Conservation (phyloP, 768 basidiomycete species). For the Boletus tylopilopsis region DNA sequence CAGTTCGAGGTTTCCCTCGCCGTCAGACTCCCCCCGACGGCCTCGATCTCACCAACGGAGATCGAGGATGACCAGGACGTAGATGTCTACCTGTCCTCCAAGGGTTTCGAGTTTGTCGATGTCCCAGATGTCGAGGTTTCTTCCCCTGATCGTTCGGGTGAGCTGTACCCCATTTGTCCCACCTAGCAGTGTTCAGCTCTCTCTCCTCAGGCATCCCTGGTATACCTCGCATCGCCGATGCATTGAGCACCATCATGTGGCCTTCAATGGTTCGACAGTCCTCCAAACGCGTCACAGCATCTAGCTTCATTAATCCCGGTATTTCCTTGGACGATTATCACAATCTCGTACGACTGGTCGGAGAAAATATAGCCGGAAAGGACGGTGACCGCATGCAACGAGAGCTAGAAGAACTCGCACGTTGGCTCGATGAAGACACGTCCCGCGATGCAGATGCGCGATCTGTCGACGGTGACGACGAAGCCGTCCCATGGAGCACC, state of each 20-base stretch:
- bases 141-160: constrained; percentile 17
- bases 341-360: constrained; percentile 20
- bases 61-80: constrained; percentile 50
- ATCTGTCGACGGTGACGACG: constrained; percentile 16
- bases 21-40: constrained; percentile 44
- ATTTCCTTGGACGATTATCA: constrained; percentile 18
- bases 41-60: constrained; percentile 19
- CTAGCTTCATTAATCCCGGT: background rate
- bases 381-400: constrained; percentile 36
- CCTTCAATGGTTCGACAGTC: constrained; percentile 55
- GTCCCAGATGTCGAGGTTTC: constrained; percentile 9
- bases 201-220: constrained; percentile 42
- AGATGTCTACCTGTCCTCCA: constrained; percentile 62
- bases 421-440: constrained; percentile 55
- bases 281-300: background rate
- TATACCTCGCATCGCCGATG: constrained; percentile 69
- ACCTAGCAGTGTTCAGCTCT: background rate
- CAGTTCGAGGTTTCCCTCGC: constrained; percentile 74
- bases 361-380: constrained; percentile 20
- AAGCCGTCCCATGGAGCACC: constrained; percentile 40
- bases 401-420: constrained; percentile 58
- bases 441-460: constrained; percentile 14
- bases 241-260: constrained; percentile 87
- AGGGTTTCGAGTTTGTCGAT: constrained; percentile 79
- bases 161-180: background rate